Evolutionary conservation across 352 stramenopile genomes (phyloP).

Genomic region (Pythium rhizo-oryzae): DNA sequence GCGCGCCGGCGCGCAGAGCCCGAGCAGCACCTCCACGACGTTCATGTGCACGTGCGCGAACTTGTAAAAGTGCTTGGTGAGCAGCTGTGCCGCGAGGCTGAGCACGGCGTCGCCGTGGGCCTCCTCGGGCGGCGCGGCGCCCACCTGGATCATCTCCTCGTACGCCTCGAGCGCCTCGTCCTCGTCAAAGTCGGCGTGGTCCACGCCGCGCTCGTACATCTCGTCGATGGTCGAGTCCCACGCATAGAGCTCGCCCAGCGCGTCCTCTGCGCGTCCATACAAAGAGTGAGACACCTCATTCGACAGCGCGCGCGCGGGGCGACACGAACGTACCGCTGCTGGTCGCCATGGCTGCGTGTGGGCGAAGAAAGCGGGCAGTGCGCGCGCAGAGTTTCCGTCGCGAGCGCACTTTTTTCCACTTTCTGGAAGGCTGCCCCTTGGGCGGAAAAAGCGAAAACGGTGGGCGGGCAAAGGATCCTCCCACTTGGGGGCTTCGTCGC

Average conservation of each 20-base stretch:
- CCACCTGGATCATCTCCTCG: slow-evolving; percentile 71
- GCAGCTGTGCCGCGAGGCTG: slow-evolving; percentile 68
- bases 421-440: neutral
- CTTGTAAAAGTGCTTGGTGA: slow-evolving; percentile 79
- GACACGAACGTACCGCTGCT: slow-evolving; percentile 23
- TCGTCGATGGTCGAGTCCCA: slow-evolving; percentile 74
- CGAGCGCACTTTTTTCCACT: neutral
- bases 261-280: slow-evolving; percentile 32
- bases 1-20: slow-evolving; percentile 41
- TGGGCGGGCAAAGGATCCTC: neutral
- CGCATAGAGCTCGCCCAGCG: slow-evolving; percentile 63
- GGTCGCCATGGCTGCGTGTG: slow-evolving; percentile 19
- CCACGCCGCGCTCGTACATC: slow-evolving; percentile 42
- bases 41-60: slow-evolving; percentile 81
- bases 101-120: slow-evolving; percentile 52
- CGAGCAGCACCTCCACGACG: slow-evolving; percentile 65
- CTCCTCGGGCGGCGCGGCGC: slow-evolving; percentile 13
- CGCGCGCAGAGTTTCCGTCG: slow-evolving; percentile 4
- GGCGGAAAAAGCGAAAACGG: neutral
- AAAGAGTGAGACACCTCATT: slow-evolving; percentile 12
- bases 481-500: no score
- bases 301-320: neutral
- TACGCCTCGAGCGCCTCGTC: slow-evolving; percentile 75
- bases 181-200: slow-evolving; percentile 65
- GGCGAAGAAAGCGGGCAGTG: neutral